Percentiles rank a stretch among this genome's conserved stretches.
Evolutionary conservation across 73 alveolate species (phyloP).

Genomic region (Durusdinium trenchii): DNA sequence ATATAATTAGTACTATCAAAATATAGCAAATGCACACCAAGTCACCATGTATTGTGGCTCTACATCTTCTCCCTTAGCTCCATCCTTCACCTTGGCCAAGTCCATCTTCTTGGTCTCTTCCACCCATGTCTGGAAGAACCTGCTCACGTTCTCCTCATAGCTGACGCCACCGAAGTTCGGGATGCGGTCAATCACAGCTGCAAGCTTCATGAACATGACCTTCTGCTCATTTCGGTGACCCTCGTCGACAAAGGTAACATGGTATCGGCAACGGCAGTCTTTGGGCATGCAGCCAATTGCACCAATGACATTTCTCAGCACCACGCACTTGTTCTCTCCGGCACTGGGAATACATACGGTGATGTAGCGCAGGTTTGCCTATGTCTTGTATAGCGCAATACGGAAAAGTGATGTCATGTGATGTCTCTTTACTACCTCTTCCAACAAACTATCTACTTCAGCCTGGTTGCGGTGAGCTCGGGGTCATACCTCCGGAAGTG

Average conservation of each 20-base stretch:
- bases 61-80: constrained; percentile 40
- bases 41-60: constrained; percentile 52
- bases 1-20: neutral
- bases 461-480: neutral
- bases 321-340: constrained; percentile 69
- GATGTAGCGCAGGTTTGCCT: constrained; percentile 76
- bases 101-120: constrained; percentile 94
- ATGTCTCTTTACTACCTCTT: too few relatives aligned
- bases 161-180: constrained; percentile 80
- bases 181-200: constrained; percentile 76
- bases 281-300: constrained; percentile 95
- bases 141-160: constrained; percentile 91
- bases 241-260: constrained; percentile 86
- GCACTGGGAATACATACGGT: constrained; percentile 63
- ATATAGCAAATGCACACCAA: neutral
- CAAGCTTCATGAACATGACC: constrained; percentile 77
- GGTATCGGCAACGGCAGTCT: constrained; percentile 94
- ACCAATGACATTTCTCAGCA: constrained; percentile 75
- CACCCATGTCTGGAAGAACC: constrained; percentile 82
- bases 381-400: too few relatives aligned
- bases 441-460: too few relatives aligned
- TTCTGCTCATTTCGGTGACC: constrained; percentile 91
- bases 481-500: constrained; percentile 91
- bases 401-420: too few relatives aligned
- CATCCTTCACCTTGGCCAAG: constrained; percentile 66